phyloP scores from a whole-genome alignment of 345 rosid species.

The Eucalyptus microcorys region DNA sequence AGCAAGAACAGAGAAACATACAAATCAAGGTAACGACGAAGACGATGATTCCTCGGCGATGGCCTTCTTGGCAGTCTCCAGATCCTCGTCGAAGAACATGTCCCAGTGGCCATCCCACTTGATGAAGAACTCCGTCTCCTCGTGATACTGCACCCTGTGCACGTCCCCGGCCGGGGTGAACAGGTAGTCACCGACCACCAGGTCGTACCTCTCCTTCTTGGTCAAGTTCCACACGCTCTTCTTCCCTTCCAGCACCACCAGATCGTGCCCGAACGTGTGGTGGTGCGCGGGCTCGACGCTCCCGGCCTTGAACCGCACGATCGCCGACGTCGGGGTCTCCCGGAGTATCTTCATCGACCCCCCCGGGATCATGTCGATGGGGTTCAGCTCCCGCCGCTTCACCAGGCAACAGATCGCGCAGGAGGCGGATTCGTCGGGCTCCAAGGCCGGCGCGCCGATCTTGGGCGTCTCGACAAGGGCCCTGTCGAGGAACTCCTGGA shows the following conservation, averaged over 20 bases:
- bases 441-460: constrained; percentile 21
- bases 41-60: neutral
- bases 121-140: constrained; percentile 83
- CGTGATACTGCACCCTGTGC: constrained; percentile 76
- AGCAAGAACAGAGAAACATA: neutral
- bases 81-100: constrained; percentile 71
- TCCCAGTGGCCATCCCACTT: constrained; percentile 97
- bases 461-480: constrained; percentile 39
- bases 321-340: constrained; percentile 76
- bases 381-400: constrained; percentile 46
- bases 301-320: constrained; percentile 69
- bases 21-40: neutral
- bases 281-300: constrained; percentile 94
- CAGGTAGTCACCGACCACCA: constrained; percentile 59
- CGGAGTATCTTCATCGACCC: constrained; percentile 87
- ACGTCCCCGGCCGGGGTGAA: constrained; percentile 79
- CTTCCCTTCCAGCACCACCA: constrained; percentile 62
- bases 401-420: constrained; percentile 55
- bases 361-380: constrained; percentile 66
- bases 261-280: constrained; percentile 80
- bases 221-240: constrained; percentile 82
- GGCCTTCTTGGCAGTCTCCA: constrained; percentile 44
- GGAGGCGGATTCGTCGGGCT: neutral
- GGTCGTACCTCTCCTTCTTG: constrained; percentile 53
- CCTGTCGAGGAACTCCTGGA: constrained; percentile 34